Evolutionary conservation across 2,329 filamentous ascomycete genomes (phyloP), one percentile per base, ranked within the genome.

Genomic region (Botrytis cinerea): DNA sequence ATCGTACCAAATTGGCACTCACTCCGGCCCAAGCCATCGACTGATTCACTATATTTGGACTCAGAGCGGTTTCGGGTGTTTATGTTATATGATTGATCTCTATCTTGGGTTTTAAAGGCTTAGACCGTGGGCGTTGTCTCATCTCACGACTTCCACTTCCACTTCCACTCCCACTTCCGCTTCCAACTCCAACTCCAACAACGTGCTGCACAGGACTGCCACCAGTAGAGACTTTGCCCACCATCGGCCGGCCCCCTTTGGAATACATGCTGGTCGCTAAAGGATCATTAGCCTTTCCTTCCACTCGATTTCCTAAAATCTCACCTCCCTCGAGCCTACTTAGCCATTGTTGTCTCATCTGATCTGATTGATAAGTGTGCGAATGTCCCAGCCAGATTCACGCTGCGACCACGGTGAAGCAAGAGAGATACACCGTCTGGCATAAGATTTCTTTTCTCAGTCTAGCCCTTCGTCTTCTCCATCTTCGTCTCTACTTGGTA

Each of bases 131-230:
- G 51, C 28, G 45, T 54, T 66, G 32, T 67, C 64, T 67, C 64
- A 67, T 67, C 64, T 67, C 61, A 64, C 61, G 40, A 64, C 61
- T 64, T 64, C 18, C 61, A 62, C 10, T 64, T 64, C 18, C 61
- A 43, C 18, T 18, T 43, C 35, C 28, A 64, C 61, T 64, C 46
- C 18, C 61, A 62, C 10, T 64, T 46, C 18, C 61, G n/a, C 18
- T 18, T 43, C 35, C 32, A 32, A 32, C 32, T 32, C 32, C 14
- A 16, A 28, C 7, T 54, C 48, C 48, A 54, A 54, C 48, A 54
- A 54, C 25, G 48, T n/a, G 25, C 48, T 54, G 48, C 48, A 2
- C 48, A 54, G 25, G 16, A 40, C 59, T 61, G 59, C 35, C 2
- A 40, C 59, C 48, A 54, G 48, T 54, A 54, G 48, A 54, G n/a